Evolutionary conservation across 208 protist species (phyloP), one percentile per base, ranked within the genome.

Genomic region (Balamuthia mandrillaris): DNA sequence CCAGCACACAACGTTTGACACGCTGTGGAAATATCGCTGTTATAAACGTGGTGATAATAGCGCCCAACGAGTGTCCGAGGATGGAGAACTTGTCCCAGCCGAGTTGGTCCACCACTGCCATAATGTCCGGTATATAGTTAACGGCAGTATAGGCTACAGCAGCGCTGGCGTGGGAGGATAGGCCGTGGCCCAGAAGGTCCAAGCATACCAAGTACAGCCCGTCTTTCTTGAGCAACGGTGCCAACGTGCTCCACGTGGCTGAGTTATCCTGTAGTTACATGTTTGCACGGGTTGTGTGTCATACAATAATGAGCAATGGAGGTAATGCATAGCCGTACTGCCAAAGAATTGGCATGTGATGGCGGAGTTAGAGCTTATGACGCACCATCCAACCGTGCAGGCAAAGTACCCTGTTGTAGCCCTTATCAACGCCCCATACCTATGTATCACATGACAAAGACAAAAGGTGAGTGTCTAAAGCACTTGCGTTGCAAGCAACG

Each of bases 41-140:
- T 16, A 74, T 47, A 24, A 49, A 51, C 21, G 65, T 37, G n/a
- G 39, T 49, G 5, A 74, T 35, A 9, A 16, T 42, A 49, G 65
- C 65, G 4, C 65, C 65, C 12, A 74, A 42, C 16, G 65, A 74
- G 39, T 74, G 65, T 0, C 65, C 65, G 39, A 74, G 14, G 39
- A 74, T n/a, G 27, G 65, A 74, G 21, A 74, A 74, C 35, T 35
- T 37, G n/a, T 74, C 65, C 65, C 65, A 74, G 24, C 65, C 65
- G 24, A 74, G 65, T 42, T 49, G 18, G 49, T 41, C 65, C 29
- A 35, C 39, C 39, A 74, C 42, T 35, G 39, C 49, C 24, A 74
- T 51, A 24, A 74, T 49, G 33, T 74, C 65, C 14, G 65, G 65
- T 51, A 74, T 74, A 42, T 74, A 74, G n/a, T 74, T 42, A 2